These are phyloP conservation scores for Coemansia sp. DNA, from an alignment of 371 early-diverging fungal species.

Conservation along the genomic window DNA sequence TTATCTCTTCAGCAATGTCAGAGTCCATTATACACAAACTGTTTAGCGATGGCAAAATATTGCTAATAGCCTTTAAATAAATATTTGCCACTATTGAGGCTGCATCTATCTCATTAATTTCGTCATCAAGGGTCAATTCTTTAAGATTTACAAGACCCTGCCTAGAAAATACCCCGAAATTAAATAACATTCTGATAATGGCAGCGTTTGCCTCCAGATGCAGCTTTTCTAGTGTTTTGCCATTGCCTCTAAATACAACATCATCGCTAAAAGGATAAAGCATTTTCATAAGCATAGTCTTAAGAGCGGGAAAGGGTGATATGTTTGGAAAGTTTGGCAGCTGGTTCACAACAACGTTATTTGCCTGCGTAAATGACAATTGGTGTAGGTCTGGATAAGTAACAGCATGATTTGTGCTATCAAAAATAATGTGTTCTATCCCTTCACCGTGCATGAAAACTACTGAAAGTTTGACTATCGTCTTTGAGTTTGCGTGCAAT, in stretches of 20 bases:
- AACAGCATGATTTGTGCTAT: background rate
- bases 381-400: background rate
- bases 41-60: background rate
- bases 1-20: slow-evolving; percentile 1
- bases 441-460: background rate
- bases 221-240: background rate
- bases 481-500: background rate
- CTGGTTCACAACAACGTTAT: background rate
- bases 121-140: background rate
- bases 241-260: background rate
- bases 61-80: background rate
- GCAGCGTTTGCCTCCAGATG: background rate
- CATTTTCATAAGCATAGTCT: background rate
- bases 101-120: background rate
- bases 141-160: background rate
- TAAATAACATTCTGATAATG: background rate
- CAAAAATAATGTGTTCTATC: background rate
- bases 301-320: background rate
- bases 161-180: background rate
- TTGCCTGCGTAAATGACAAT: background rate
- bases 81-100: background rate
- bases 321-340: background rate
- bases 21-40: background rate
- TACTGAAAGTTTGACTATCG: background rate
- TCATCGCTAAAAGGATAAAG: background rate